phyloP scores from a whole-genome alignment of 805 yeast genomes.

The Wickerhamiella alocasiicola region DNA sequence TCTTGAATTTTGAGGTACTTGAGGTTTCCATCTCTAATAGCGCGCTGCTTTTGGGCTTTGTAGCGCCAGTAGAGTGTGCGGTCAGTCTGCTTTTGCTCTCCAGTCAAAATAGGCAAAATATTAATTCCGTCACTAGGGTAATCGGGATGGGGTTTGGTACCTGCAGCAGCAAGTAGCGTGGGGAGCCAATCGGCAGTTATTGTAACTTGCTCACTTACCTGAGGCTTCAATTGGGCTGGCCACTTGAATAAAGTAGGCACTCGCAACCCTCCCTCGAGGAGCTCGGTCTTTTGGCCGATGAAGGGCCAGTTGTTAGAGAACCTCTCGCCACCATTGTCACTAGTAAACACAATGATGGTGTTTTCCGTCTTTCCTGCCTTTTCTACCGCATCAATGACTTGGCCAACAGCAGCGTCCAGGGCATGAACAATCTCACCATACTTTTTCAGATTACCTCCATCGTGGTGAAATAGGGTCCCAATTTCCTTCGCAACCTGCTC shows the following conservation, averaged over 20 bases:
- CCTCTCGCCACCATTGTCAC: slow-evolving; percentile 59
- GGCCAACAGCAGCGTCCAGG: slow-evolving; percentile 41
- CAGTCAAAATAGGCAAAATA: slow-evolving; percentile 27
- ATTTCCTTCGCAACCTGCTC: slow-evolving; percentile 36
- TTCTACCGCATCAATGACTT: slow-evolving; percentile 34
- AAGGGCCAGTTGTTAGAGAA: slow-evolving; percentile 45
- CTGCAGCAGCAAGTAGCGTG: slow-evolving; percentile 40
- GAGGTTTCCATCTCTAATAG: slow-evolving; percentile 18
- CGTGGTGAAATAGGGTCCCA: slow-evolving; percentile 33
- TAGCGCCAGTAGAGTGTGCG: slow-evolving; percentile 21
- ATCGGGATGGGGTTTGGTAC: slow-evolving; percentile 39
- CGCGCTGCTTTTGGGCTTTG: slow-evolving; percentile 17
- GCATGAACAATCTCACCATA: slow-evolving; percentile 57
- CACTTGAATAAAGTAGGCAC: slow-evolving; percentile 41
- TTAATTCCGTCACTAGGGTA: slow-evolving; percentile 38
- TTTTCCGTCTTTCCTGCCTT: slow-evolving; percentile 37
- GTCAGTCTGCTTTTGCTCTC: slow-evolving; percentile 17
- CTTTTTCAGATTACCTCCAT: slow-evolving; percentile 40
- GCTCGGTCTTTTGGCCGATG: slow-evolving; percentile 40
- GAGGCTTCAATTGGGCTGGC: slow-evolving; percentile 27
- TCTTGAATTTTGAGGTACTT: slow-evolving; percentile 18
- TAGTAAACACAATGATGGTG: slow-evolving; percentile 46
- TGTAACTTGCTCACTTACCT: slow-evolving; percentile 31
- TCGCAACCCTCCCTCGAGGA: slow-evolving; percentile 48
- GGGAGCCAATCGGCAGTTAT: slow-evolving; percentile 54